phyloP scores from a whole-genome alignment of 495 filamentous ascomycete genomes.

The Beverwykella pulmonaria region DNA sequence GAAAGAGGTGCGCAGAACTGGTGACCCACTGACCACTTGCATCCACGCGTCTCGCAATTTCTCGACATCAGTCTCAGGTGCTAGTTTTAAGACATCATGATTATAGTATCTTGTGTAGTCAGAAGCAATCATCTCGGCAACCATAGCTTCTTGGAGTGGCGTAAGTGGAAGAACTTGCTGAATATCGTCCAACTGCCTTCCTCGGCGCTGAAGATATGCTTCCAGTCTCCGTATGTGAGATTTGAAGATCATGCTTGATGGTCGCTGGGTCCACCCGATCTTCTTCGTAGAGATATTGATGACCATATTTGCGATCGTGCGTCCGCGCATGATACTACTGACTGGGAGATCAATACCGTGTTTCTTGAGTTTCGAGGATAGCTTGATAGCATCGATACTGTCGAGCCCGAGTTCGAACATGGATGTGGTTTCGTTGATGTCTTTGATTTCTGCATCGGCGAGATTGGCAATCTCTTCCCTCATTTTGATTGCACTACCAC shows the following conservation, averaged over 20 bases:
- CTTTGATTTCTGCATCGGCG: conserved; percentile 53
- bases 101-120: conserved; percentile 75
- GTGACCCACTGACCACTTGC: conserved; percentile 57
- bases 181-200: conserved; percentile 44
- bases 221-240: conserved; percentile 42
- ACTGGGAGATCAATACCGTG: conserved; percentile 62
- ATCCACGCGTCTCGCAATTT: conserved; percentile 63
- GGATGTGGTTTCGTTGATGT: conserved; percentile 58
- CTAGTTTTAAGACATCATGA: conserved; percentile 66
- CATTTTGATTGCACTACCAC: conserved; percentile 51
- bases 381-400: conserved; percentile 70
- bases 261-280: background rate
- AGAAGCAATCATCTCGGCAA: conserved; percentile 72
- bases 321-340: conserved; percentile 68
- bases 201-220: conserved; percentile 8
- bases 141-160: conserved; percentile 80
- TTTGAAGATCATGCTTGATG: conserved; percentile 25
- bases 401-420: conserved; percentile 68
- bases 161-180: conserved; percentile 65
- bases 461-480: conserved; percentile 63
- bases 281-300: conserved; percentile 27
- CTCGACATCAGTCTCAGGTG: conserved; percentile 51
- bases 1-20: conserved; percentile 78
- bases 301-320: conserved; percentile 62
- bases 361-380: conserved; percentile 65